phyloP scores from a whole-genome alignment of 805 yeast genomes.

The Cephaloascus fragrans region DNA sequence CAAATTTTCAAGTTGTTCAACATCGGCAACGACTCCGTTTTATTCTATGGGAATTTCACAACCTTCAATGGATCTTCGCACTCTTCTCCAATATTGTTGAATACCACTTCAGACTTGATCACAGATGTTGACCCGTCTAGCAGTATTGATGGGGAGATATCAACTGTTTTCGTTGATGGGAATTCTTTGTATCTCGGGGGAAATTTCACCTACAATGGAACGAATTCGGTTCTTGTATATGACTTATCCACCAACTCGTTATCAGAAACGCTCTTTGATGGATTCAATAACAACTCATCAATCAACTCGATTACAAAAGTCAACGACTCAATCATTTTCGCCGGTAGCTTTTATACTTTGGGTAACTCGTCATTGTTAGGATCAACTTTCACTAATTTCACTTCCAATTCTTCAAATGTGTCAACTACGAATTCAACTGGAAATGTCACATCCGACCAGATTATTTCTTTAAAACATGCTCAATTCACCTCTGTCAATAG shows the following conservation, averaged over 20 bases:
- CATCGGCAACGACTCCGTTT: slow-evolving; percentile 16
- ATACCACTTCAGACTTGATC: slow-evolving; percentile 15
- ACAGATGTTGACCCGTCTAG: slow-evolving; percentile 8
- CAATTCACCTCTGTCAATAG: slow-evolving; percentile 38
- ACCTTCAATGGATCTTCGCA: slow-evolving; percentile 15
- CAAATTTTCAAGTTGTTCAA: slow-evolving; percentile 15
- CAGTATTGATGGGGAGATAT: slow-evolving; percentile 12
- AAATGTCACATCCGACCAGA: slow-evolving; percentile 44
- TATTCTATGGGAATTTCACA: slow-evolving; percentile 26
- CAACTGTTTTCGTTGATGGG: slow-evolving; percentile 38
- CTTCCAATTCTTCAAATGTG: slow-evolving; percentile 19
- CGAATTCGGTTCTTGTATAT: slow-evolving; percentile 58
- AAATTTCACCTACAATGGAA: slow-evolving; percentile 41
- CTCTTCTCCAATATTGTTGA: slow-evolving; percentile 24
- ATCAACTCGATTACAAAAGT: slow-evolving; percentile 55
- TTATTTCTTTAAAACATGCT: slow-evolving; percentile 50
- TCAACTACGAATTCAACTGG: background rate
- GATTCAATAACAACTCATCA: slow-evolving; percentile 52
- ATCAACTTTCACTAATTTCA: slow-evolving; percentile 26
- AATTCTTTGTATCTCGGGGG: slow-evolving; percentile 75
- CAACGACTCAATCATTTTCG: slow-evolving; percentile 51
- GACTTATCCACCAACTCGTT: slow-evolving; percentile 33
- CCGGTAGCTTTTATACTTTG: slow-evolving; percentile 63
- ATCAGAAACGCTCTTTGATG: slow-evolving; percentile 54
- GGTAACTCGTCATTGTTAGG: slow-evolving; percentile 37